Base-by-base conservation (phyloP, 306 rosid species). In the Fragaria ananassa region DNA sequence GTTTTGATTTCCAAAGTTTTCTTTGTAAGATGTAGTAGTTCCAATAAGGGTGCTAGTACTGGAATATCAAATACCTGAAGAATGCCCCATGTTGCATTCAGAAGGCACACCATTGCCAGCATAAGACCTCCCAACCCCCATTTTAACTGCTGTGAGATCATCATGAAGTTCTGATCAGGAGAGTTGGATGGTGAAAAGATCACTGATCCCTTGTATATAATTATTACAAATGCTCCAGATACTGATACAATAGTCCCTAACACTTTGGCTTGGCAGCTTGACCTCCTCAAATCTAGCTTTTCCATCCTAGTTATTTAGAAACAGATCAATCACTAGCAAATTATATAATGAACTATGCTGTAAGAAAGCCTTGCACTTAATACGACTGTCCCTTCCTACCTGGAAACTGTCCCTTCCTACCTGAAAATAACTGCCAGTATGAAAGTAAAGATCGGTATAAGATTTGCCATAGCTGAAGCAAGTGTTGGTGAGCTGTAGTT, bases 61-160 rank as follows among this genome's bases (percentile, higher is more conserved):
- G 58, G 58, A 51, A 21, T 29, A 14, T 23, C 63, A 3, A 10
- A 13, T 75, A 79, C 84, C 87, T 80, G 81, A 68, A 75, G 13
- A 70, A 83, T 72, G 49, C 74, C 37, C 84, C 84, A 83, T 12
- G 27, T 37, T 25, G 87, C 76, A 21, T 45, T 23, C 46, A 67
- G 19, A 79, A 83, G 49, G 74, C 72, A 75, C 15, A 66, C 37
- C 60, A 60, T 39, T 44, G 71, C 76, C 44, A 83, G 75, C 37
- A 70, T 9, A 44, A 60, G 45, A 45, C 84, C 81, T 34, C 87
- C 87, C 31, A 80, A 4, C 21, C 42, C 74, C 81, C 83, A 79
- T 3, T 71, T 57, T 25, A 44, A 19, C 27, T 60, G 58, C 25
- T 57, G 69, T 2, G 64, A 21, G 66, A 18, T 2, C 41, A 71